Evolutionary conservation across 345 rosid genomes (phyloP), one percentile per base, ranked within the genome.

Genomic region (Salix arbutifolia): DNA sequence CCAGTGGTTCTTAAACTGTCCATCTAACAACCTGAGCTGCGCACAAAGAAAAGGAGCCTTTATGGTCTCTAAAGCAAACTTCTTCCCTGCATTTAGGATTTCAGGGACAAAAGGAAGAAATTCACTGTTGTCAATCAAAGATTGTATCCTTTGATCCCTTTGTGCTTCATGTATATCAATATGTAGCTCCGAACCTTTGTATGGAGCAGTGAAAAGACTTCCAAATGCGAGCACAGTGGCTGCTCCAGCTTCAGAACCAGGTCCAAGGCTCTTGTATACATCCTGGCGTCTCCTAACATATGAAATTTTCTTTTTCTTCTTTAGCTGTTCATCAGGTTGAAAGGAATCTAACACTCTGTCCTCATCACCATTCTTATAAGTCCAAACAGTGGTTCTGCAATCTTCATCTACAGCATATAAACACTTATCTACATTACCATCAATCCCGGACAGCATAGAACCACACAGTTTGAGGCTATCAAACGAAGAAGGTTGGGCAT

Each of bases 1-100:
- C 96, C 93, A 68, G 61, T 92, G 99, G 81, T 90, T 96, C 84
- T 94, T 96, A 84, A 96, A 96, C 87, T 94, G 97, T 12, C 98
- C 99, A 77, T 96, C 99, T 50, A 96, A 83, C 81, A 96, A 71
- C 74, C 98, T 91, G 56, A 94, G 96, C 86, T 94, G 98, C 1
- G 93, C 96, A 80, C 98, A 94, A 42, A 91, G 87, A 85, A 90
- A 96, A 53, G 95, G 92, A 16, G 79, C 88, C 79, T 86, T 92
- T 62, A 92, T 90, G 30, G 76, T 84, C 67, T 86, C 87, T 3
- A 72, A 62, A 17, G 90, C 89, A 83, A 84, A 91, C 73, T 80
- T 84, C 87, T 90, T 92, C 6, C 95, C 95, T 0, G 91, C 85
- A 3, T 35, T 84, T 81, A 87, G 78, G 53, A 96, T 84, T 89